Evolutionary conservation across 176 grass and related monocot genomes (phyloP), one percentile per base, ranked within the genome.

Genomic region (Rhynchospora pubera): DNA sequence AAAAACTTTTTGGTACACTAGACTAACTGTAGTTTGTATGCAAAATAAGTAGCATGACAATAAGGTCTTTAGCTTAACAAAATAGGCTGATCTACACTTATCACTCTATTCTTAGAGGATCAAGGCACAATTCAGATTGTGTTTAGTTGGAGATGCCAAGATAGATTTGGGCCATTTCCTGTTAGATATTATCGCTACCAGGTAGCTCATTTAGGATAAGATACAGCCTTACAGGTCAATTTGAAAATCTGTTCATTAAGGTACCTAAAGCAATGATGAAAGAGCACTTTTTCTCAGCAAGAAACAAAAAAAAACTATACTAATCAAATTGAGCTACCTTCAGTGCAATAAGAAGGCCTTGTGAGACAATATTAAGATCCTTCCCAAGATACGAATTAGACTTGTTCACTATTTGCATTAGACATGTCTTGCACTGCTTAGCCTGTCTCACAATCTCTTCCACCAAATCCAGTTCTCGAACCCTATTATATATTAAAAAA

Each of bases 401-500:
- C 57, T 84, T 64, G 66, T 85, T 81, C 83, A 94, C 62, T 84
- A 91, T 87, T 91, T 97, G 88, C 87, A 87, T 81, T 73, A 97
- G 84, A 80, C 65, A 81, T 18, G 87, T 87, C 60, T 91, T 94
- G 14, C 89, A 89, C 52, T 88, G 82, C 76, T 11, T 65, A 50
- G 88, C 88, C 67, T 86, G 87, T 45, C 93, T 63, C 43, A 91
- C 84, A 85, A 97, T 88, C 84, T 86, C 90, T 86, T 94, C 85
- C 47, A 91, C 74, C 79, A 97, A 91, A 89, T 86, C 69, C 85
- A 97, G 86, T 75, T 94, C 94, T 56, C 93, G 77, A 19, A 97
- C 79, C 87, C 94, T 97, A 74, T 76, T 74, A 83, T 43, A 83
- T 30, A 81, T 78, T 23, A 79, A 59, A 34, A 59, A 16, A 14